These are phyloP conservation scores for Parachlorella kessleri DNA, from an alignment of 139 green algal genomes.

Conservation along the genomic window DNA sequence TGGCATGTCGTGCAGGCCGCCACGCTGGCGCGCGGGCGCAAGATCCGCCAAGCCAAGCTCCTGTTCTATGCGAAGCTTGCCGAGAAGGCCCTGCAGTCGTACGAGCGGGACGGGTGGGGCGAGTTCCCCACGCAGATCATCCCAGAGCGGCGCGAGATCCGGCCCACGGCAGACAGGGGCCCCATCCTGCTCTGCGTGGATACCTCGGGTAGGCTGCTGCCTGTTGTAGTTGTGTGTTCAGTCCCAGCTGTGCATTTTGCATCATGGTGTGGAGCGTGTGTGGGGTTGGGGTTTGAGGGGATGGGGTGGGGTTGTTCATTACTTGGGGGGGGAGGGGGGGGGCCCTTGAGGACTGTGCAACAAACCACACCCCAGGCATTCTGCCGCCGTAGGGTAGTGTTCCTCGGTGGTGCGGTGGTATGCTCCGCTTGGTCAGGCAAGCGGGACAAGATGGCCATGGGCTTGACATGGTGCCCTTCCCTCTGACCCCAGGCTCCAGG, in stretches of 20 bases:
- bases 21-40: constrained; percentile 68
- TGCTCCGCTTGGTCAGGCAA: too few relatives aligned
- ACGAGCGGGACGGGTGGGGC: constrained; percentile 88
- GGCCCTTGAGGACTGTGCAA: too few relatives aligned
- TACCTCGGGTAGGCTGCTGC: too few relatives aligned
- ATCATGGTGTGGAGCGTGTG: too few relatives aligned
- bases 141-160: constrained; percentile 75
- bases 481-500: too few relatives aligned
- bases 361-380: too few relatives aligned
- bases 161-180: constrained; percentile 76
- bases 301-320: background rate
- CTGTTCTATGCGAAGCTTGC: constrained; percentile 85
- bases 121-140: constrained; percentile 78
- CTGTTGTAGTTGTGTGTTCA: too few relatives aligned
- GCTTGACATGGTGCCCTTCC: too few relatives aligned
- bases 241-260: too few relatives aligned
- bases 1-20: constrained; percentile 60
- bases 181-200: constrained; percentile 94
- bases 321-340: background rate
- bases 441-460: too few relatives aligned
- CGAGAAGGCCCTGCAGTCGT: constrained; percentile 82
- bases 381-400: too few relatives aligned
- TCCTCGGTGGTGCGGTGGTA: too few relatives aligned
- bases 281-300: constrained; percentile 26
- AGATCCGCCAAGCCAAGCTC: constrained; percentile 78